Evolutionary conservation across 192 early-diverging fungal species (phyloP).

Genomic region (Rhizophagus clarus): DNA sequence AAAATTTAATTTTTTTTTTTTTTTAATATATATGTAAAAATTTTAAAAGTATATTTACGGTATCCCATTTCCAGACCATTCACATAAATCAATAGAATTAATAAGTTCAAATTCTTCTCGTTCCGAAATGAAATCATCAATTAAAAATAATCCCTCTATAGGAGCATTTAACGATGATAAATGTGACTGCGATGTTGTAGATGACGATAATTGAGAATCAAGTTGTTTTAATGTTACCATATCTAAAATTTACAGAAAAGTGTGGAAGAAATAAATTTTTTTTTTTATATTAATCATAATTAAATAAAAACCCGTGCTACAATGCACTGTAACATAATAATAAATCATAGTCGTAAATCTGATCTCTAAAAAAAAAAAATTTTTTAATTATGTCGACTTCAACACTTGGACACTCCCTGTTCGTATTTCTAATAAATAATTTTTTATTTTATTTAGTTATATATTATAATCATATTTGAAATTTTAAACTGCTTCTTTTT

Average conservation of each 20-base stretch:
- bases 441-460: no score
- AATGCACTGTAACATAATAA: no score
- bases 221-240: neutral
- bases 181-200: neutral
- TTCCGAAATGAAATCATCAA: constrained; percentile 51
- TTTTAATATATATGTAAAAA: neutral
- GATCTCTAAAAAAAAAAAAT: neutral
- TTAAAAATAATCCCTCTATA: constrained; percentile 43
- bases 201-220: neutral
- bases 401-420: neutral
- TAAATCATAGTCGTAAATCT: no score
- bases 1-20: no score
- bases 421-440: neutral
- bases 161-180: constrained; percentile 1
- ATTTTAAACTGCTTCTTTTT: no score
- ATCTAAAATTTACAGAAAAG: neutral
- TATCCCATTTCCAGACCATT: constrained; percentile 60
- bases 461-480: neutral
- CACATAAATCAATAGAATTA: constrained; percentile 39
- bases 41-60: constrained; percentile 31
- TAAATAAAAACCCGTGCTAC: no score
- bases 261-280: no score
- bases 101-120: constrained; percentile 53
- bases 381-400: neutral
- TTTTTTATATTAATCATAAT: no score